Conservation (phyloP, 179 eudicot species). For the Pouteria campechiana region DNA sequence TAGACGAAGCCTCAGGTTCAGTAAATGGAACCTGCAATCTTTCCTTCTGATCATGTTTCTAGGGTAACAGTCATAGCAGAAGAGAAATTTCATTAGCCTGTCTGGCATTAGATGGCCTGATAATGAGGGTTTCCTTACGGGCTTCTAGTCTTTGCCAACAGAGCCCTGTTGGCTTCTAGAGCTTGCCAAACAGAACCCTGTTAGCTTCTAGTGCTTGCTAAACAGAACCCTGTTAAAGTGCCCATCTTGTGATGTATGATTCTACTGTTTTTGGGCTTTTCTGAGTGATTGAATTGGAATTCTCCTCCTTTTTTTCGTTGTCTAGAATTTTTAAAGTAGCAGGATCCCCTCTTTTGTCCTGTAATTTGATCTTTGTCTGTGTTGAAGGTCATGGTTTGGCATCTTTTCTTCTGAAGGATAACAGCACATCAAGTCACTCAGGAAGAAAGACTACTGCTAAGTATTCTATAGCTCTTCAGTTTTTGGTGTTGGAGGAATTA, state of each 20-base stretch:
- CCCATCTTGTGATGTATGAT: not conserved
- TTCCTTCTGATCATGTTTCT: too few species aligned
- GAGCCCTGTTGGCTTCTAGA: too few species aligned
- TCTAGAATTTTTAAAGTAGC: too few species aligned
- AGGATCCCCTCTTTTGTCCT: not conserved
- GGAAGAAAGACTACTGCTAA: constrained; percentile 34
- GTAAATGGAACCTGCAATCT: too few species aligned
- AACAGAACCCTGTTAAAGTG: not conserved
- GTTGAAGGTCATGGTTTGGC: constrained; percentile 45
- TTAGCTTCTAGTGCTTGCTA: not conserved
- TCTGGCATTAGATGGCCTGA: too few species aligned
- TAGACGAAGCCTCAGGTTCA: too few species aligned
- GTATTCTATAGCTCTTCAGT: constrained; percentile 78
- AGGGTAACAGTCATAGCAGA: too few species aligned
- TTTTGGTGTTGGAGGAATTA: constrained; percentile 52
- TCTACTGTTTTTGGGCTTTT: constrained; percentile 1
- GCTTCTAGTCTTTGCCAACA: too few species aligned
- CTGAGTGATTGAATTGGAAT: too few species aligned
- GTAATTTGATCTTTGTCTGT: not conserved
- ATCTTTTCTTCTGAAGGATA: constrained; percentile 37
- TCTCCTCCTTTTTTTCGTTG: not conserved
- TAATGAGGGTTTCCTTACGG: too few species aligned
- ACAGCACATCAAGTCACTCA: constrained; percentile 1
- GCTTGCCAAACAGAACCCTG: too few species aligned
- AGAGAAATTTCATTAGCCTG: too few species aligned